A percentile compares a stretch with the other conserved stretches of the same genome.
phyloP scores from a whole-genome alignment of 73 alveolate genomes.

The Paramecium sonneborni region DNA sequence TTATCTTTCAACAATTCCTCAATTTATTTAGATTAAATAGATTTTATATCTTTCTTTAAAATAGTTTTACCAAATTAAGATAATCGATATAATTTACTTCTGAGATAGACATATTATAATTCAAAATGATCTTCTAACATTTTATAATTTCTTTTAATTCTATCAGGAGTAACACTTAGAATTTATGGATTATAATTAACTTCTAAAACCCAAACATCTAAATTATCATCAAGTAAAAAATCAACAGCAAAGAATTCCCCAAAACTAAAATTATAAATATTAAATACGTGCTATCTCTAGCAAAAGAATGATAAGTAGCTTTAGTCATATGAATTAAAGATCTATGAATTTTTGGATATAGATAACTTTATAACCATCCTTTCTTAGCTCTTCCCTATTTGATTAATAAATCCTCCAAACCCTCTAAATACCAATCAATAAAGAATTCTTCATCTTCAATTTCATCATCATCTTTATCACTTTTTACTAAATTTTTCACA shows the following conservation, averaged over 20 bases:
- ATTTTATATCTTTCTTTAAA: background rate
- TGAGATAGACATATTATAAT: background rate
- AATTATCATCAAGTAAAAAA: slow-evolving; percentile 53
- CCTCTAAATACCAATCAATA: slow-evolving; percentile 55
- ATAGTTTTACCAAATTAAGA: background rate
- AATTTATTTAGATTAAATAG: background rate
- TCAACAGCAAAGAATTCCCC: slow-evolving; percentile 65
- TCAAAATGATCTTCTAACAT: slow-evolving; percentile 56
- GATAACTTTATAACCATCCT: slow-evolving; percentile 53
- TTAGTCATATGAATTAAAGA: slow-evolving; percentile 60
- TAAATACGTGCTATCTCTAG: slow-evolving; percentile 43
- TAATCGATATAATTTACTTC: background rate
- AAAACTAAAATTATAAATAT: background rate
- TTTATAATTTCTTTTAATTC: slow-evolving; percentile 34
- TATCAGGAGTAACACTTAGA: slow-evolving; percentile 46
- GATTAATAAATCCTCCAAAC: slow-evolving; percentile 7
- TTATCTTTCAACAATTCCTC: background rate
- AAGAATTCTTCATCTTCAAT: slow-evolving; percentile 62
- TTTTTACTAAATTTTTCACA: background rate
- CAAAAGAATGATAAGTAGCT: slow-evolving; percentile 41
- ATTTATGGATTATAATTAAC: slow-evolving; percentile 58
- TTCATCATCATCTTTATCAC: slow-evolving; percentile 43
- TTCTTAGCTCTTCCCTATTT: slow-evolving; percentile 47
- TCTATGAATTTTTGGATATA: slow-evolving; percentile 50
- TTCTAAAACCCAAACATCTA: slow-evolving; percentile 65